Evolutionary conservation across 495 filamentous ascomycete genomes (phyloP), one percentile per base, ranked within the genome.

Genomic region (Rhizodiscina lignyota): DNA sequence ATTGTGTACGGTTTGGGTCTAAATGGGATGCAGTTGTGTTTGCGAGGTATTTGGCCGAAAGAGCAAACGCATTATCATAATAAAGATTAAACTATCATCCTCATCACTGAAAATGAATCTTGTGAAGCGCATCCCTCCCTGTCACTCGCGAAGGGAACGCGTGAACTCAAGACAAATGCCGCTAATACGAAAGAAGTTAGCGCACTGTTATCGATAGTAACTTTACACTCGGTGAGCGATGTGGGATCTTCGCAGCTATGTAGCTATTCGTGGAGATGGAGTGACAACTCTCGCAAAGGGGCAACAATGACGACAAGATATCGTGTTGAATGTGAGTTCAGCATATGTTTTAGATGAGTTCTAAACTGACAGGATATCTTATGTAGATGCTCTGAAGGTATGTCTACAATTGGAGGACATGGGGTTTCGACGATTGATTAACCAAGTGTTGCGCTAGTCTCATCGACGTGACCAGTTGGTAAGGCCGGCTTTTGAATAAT

Each of bases 391-490:
- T 27, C 73, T 89, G 54, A 92, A 76, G 63, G 70, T 72, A 41
- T 34, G 55, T 40, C 20, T 5, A 4, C 10, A 32, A n/a, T 15
- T 32, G 20, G 18, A 11, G 0, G 6, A 17, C 12, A 30, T 13
- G 13, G 23, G 26, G n/a, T 23, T 22, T 13, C 16, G 33, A 19
- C 26, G 15, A 27, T 35, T 5, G 5, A 6, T 27, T 5, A 8
- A 5, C 5, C 33, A 30, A 6, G 26, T 35, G 26, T 27, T 20
- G 3, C 8, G 22, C 10, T 23, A 84, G 66, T 76, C 80, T 33
- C 83, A 91, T 63, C 68, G 82, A 21, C 66, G 83, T 45, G 83
- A 93, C 58, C 83, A 91, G 56, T 67, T 93, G 67, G 81, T 83
- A 64, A 29, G 56, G n/a, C n/a, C n/a, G n/a, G n/a, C n/a, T 48